These are phyloP conservation scores for Chlamydomonas sphaeroides DNA, from an alignment of 139 green algal species.

Conservation along the genomic window DNA sequence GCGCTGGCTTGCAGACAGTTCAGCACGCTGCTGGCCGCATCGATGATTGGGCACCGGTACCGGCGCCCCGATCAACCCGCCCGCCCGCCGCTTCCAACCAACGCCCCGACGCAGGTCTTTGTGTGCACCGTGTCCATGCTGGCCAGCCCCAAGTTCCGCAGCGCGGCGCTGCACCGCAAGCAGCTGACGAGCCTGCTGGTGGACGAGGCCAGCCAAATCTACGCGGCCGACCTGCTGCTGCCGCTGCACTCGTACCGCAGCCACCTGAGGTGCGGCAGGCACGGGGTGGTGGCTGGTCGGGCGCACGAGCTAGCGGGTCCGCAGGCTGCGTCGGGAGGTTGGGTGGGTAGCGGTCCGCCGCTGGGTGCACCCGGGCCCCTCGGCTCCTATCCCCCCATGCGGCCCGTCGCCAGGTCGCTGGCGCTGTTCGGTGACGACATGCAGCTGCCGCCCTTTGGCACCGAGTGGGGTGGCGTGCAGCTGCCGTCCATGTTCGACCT, in stretches of 20 bases:
- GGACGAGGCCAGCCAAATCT: constrained; percentile 39
- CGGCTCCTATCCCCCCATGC: too few species aligned
- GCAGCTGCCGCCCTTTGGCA: constrained; percentile 39
- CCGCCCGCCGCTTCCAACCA: too few species aligned
- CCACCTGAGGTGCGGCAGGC: constrained; percentile 5
- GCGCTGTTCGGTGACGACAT: constrained; percentile 29
- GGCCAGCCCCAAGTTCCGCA: not conserved
- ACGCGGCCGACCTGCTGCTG: constrained; percentile 24
- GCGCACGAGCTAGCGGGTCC: too few species aligned
- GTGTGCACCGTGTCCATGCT: constrained; percentile 27
- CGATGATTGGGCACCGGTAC: too few species aligned
- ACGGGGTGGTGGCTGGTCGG: too few species aligned
- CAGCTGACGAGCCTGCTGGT: not conserved
- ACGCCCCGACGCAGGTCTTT: constrained; percentile 7
- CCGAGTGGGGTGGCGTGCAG: constrained; percentile 19
- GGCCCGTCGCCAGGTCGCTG: constrained; percentile 24
- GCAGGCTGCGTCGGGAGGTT: too few species aligned
- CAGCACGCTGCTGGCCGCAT: too few species aligned
- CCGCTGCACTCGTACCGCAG: constrained; percentile 6
- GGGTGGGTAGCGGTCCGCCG: too few species aligned
- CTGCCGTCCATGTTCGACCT: constrained; percentile 17
- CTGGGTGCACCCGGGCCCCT: too few species aligned
- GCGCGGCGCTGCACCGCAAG: constrained; percentile 7
- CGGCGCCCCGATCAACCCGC: too few species aligned
- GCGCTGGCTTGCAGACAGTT: too few species aligned